These are phyloP conservation scores for Penicillium psychrofluorescens DNA, from an alignment of 495 filamentous ascomycete species.

Conservation along the genomic window DNA sequence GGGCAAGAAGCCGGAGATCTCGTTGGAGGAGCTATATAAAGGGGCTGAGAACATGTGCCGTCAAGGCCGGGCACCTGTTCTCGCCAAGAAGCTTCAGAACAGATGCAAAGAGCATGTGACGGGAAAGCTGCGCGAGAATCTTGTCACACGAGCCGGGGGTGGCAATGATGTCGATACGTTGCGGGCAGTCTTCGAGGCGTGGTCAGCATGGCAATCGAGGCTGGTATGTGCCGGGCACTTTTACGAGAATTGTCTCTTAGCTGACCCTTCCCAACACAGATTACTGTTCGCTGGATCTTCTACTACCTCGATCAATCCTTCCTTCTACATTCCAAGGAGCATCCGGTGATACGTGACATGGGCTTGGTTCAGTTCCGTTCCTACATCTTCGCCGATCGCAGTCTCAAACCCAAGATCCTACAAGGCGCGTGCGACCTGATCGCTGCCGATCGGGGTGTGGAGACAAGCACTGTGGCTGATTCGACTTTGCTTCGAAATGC, in stretches of 20 bases:
- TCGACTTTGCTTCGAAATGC: conserved; percentile 55
- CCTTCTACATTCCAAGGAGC: conserved; percentile 57
- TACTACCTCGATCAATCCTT: conserved; percentile 89
- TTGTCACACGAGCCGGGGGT: conserved; percentile 42
- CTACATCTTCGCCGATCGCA: conserved; percentile 46
- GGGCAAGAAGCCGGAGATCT: conserved; percentile 50
- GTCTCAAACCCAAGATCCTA: conserved; percentile 48
- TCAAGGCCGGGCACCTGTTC: conserved; percentile 56
- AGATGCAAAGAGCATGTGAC: conserved; percentile 58
- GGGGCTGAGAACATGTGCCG: conserved; percentile 87
- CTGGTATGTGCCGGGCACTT: conserved; percentile 43
- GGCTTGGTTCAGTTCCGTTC: conserved; percentile 50
- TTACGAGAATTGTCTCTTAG: not conserved
- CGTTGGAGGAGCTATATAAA: conserved; percentile 81
- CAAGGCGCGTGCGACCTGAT: conserved; percentile 71
- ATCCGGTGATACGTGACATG: conserved; percentile 51
- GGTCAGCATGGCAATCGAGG: conserved; percentile 73
- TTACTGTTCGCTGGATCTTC: conserved; percentile 75
- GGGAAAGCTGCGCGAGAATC: conserved; percentile 43
- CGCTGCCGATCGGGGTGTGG: conserved; percentile 56
- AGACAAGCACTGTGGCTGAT: conserved; percentile 32
- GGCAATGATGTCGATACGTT: conserved; percentile 56
- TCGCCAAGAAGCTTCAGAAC: conserved; percentile 54
- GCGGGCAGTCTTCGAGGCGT: conserved; percentile 56
- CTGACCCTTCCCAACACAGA: conserved; percentile 35